Base-by-base conservation (phyloP, 1,284 basidiomycete genomes). In the Cryptococcus deneoformans region DNA sequence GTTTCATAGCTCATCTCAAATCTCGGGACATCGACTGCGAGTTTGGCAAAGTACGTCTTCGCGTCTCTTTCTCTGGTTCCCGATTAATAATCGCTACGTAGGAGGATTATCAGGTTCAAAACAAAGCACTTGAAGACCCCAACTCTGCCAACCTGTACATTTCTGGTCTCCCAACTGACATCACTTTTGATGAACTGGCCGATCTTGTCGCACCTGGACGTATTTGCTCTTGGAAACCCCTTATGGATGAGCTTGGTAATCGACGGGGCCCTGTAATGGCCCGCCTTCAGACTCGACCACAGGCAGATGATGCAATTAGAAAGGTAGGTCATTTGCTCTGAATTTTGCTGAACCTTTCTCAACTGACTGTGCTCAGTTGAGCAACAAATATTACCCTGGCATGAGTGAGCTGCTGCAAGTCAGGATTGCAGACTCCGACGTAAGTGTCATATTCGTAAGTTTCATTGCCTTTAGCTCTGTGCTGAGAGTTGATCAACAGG, bases 131-230 rank as follows among this genome's bases (percentile, higher is more conserved):
- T 16, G 72, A 72, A 55, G 71, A 75, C 60, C 65, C 65, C 0
- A 55, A 63, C 52, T 73, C 72, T 6, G 67, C 62, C 48, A 75
- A 73, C 51, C 60, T 73, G 40, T 75, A 75, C 51, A 66, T 75
- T 5, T 61, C 68, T 3, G 72, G 72, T 44, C 64, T 75, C 3
- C 68, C 69, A 7, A 56, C 65, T 24, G 58, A 45, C 46, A 51
- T 54, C 37, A 64, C 63, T 1, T 62, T 63, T 50, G 63, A 65
- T 14, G 65, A 68, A 9, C 57, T 72, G 36, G 57, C 61, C 8
- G 46, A 62, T 0, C 56, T 72, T 16, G 60, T 73, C 37, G 20
- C 47, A 8, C 68, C 67, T 5, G 68, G 63, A 2, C 58, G 54
- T 29, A 64, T 75, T 9, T 63, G 60, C 2, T 72, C 71, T 35